Base-by-base conservation (phyloP, 1,284 basidiomycete genomes). In the Ceratobasidium sp. region DNA sequence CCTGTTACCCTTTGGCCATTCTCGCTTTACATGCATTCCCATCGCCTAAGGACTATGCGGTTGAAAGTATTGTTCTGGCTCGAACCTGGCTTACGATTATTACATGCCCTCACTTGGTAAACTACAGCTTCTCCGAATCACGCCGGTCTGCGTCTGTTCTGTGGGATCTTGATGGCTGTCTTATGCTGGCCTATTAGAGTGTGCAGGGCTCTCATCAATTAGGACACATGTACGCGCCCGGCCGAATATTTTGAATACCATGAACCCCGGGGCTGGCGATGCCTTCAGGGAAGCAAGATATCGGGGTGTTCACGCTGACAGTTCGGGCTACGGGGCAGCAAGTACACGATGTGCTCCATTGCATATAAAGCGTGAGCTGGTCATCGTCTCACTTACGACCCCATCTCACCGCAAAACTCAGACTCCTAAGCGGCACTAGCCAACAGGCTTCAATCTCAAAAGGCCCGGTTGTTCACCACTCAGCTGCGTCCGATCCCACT, bases 341-440 rank as follows among this genome's bases (percentile, higher is more conserved):
- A 57, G 55, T 59, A 71, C 57, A 46, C 67, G 61, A 71, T 47
- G 47, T 47, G 44, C 41, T 30, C 55, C 14, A n/a, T 46, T 71
- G 54, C 55, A 44, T 58, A 59, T 71, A 59, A 71, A 71, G 30
- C 59, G 44, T 26, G 28, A 32, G 21, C 67, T 57, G 67, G 55
- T 26, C 32, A 71, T 50, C 55, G 61, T 35, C 67, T 71, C 67
- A 71, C 23, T 58, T 61, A 44, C 55, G 57, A 55, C 46, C 54
- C 26, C 67, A 71, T 50, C 67, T 71, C 67, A 71, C 55, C 32
- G 54, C 35, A 38, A 43, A 41, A 50, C 67, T 59, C 67, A 35
- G 38, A 47, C 47, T 35, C 32, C 46, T 41, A 41, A 23, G 30
- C 52, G 16, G 55, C 46, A 35, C 57, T n/a, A 21, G 52, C 30